Percentiles rank a stretch among this genome's conserved stretches.
These are phyloP conservation scores for Cladophialophora exuberans DNA, from an alignment of 2,329 filamentous ascomycete genomes.

Conservation along the genomic window DNA sequence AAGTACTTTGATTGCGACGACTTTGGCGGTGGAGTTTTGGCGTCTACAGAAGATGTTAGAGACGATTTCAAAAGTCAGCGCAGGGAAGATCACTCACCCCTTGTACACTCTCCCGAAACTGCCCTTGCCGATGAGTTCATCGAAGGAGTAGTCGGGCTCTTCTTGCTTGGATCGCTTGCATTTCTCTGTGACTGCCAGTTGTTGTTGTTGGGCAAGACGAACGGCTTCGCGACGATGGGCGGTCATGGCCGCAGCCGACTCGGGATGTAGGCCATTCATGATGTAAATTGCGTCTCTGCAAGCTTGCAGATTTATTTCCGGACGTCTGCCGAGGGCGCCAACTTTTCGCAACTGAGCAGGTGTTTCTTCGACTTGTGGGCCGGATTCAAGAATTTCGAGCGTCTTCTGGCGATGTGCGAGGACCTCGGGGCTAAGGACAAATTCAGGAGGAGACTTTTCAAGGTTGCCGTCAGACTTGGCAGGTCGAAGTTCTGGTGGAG, in stretches of 20 bases:
- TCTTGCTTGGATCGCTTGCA: constrained; percentile 50
- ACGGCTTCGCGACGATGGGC: constrained; percentile 54
- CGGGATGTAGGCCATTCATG: constrained; percentile 29
- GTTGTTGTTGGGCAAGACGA: constrained; percentile 50
- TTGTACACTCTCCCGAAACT: constrained; percentile 57
- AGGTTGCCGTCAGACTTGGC: too few relatives aligned
- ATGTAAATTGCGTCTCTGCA: constrained; percentile 42
- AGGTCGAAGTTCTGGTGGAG: too few relatives aligned
- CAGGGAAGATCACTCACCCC: constrained; percentile 38
- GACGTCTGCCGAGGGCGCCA: neutral
- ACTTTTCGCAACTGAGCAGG: neutral
- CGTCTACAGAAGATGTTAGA: constrained; percentile 31
- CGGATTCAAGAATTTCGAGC: constrained; percentile 20
- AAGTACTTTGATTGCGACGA: constrained; percentile 57
- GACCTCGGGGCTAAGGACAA: constrained; percentile 12
- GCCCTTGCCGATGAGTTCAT: constrained; percentile 56
- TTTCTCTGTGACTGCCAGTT: constrained; percentile 49
- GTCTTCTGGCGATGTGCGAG: constrained; percentile 8
- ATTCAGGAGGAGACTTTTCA: too few relatives aligned
- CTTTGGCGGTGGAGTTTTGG: constrained; percentile 42
- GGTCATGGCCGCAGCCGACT: constrained; percentile 44
- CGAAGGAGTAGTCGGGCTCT: constrained; percentile 51
- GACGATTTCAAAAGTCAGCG: neutral
- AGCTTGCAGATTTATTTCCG: constrained; percentile 28
- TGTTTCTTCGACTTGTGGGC: constrained; percentile 12